Evolutionary conservation across 441 rosid species (phyloP).

Genomic region (Brassica balearica): DNA sequence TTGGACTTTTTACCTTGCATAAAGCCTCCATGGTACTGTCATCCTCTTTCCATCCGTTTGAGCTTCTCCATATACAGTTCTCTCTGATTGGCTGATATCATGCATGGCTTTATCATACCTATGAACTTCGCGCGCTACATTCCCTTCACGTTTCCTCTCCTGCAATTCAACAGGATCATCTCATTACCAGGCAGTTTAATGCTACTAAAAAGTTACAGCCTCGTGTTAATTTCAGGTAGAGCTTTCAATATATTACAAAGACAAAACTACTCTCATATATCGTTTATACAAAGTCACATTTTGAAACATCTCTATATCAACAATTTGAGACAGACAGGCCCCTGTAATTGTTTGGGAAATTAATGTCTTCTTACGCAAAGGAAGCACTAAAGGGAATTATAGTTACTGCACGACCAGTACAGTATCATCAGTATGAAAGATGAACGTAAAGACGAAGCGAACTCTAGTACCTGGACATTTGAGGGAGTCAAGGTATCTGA

Average conservation of each 20-base stretch:
- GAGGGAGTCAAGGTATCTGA: constrained; percentile 38
- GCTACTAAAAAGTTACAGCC: constrained; percentile 13
- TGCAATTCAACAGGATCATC: constrained; percentile 45
- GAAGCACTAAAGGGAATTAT: not conserved
- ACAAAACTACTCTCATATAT: constrained; percentile 4
- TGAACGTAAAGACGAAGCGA: constrained; percentile 30
- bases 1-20: constrained; percentile 56
- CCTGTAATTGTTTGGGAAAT: not conserved
- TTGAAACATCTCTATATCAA: not conserved
- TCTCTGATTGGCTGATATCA: constrained; percentile 53
- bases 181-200: constrained; percentile 19
- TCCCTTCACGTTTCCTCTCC: constrained; percentile 54
- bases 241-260: constrained; percentile 3
- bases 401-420: not conserved
- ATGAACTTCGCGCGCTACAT: constrained; percentile 44
- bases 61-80: constrained; percentile 53
- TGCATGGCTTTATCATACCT: constrained; percentile 52
- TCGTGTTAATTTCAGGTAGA: constrained; percentile 4
- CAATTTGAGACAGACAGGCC: constrained; percentile 11
- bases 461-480: constrained; percentile 53
- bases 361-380: not conserved
- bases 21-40: constrained; percentile 71
- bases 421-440: constrained; percentile 11
- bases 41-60: constrained; percentile 67
- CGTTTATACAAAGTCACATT: not conserved